These are phyloP conservation scores for Galerina marginata DNA, from an alignment of 768 basidiomycete genomes.

Conservation along the genomic window DNA sequence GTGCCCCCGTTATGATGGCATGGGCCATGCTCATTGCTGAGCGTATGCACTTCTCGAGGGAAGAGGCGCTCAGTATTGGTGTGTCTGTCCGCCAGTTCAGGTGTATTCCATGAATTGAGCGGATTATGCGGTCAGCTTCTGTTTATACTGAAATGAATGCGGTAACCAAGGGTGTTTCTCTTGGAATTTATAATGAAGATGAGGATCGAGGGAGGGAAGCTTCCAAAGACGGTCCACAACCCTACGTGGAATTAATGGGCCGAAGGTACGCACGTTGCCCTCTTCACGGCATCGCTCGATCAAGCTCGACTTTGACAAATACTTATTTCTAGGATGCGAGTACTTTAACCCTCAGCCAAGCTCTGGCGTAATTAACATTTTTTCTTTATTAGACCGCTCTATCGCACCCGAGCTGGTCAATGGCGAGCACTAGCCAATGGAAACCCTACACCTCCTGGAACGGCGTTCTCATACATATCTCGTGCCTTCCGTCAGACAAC, in stretches of 20 bases:
- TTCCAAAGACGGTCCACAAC: conserved; percentile 64
- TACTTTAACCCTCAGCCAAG: not conserved
- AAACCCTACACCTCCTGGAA: conserved; percentile 68
- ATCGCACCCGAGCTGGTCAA: conserved; percentile 65
- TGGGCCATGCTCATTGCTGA: conserved; percentile 92
- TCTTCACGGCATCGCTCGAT: not conserved
- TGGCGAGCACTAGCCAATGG: conserved; percentile 87
- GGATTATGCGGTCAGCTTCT: conserved; percentile 52
- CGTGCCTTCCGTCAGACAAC: conserved; percentile 81
- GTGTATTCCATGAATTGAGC: not conserved
- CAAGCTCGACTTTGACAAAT: not conserved
- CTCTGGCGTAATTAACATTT: not conserved
- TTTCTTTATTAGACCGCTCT: conserved; percentile 66
- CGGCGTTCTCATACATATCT: conserved; percentile 86
- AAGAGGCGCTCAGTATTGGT: conserved; percentile 94
- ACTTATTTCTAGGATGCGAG: conserved; percentile 27
- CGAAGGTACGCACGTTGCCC: conserved; percentile 32
- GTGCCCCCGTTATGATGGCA: conserved; percentile 93
- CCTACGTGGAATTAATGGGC: conserved; percentile 88
- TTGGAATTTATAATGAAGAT: conserved; percentile 73
- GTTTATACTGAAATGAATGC: conserved; percentile 96
- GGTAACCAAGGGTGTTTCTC: conserved; percentile 78
- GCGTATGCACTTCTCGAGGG: conserved; percentile 81
- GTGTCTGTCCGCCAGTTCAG: not conserved
- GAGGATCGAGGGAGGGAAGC: conserved; percentile 63